Conservation (phyloP, 768 basidiomycete species). For the Pleurotus eryngii region DNA sequence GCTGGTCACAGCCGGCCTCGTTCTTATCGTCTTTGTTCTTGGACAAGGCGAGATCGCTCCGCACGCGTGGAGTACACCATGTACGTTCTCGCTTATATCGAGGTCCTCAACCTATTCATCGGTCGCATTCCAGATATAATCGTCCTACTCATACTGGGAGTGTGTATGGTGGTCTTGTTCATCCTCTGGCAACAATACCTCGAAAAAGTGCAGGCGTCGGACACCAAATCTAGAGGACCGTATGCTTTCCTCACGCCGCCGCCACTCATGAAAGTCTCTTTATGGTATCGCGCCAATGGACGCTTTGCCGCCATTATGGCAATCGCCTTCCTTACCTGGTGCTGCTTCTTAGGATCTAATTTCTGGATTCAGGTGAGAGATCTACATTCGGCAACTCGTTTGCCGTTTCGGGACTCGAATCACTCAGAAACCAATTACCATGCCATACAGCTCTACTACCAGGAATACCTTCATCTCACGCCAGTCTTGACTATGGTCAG, state of each 20-base stretch:
- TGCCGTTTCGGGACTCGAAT: slow-evolving; percentile 35
- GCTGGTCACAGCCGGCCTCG: slow-evolving; percentile 57
- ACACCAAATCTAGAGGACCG: neutral
- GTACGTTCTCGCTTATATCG: slow-evolving; percentile 12
- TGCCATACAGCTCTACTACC: slow-evolving; percentile 59
- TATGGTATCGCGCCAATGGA: slow-evolving; percentile 58
- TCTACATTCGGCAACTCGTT: neutral
- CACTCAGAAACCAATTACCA: neutral
- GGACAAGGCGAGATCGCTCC: slow-evolving; percentile 56
- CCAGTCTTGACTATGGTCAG: slow-evolving; percentile 64
- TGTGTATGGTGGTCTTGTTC: slow-evolving; percentile 51
- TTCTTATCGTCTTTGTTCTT: slow-evolving; percentile 67
- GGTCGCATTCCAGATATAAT: slow-evolving; percentile 50
- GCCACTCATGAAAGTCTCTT: slow-evolving; percentile 56
- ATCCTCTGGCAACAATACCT: slow-evolving; percentile 60
- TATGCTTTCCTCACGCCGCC: slow-evolving; percentile 33
- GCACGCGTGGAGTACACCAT: slow-evolving; percentile 53
- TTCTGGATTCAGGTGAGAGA: slow-evolving; percentile 30
- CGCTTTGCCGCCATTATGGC: slow-evolving; percentile 53
- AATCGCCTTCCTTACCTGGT: slow-evolving; percentile 60
- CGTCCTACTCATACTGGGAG: slow-evolving; percentile 54
- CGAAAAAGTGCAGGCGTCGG: slow-evolving; percentile 28
- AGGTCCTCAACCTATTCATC: slow-evolving; percentile 14
- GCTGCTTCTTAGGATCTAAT: slow-evolving; percentile 48
- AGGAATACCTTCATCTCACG: slow-evolving; percentile 51